A percentile compares a stretch with the other conserved stretches of the same genome.
Evolutionary conservation across 2,329 filamentous ascomycete species (phyloP).

Genomic region (Proliferodiscus dingleyae): DNA sequence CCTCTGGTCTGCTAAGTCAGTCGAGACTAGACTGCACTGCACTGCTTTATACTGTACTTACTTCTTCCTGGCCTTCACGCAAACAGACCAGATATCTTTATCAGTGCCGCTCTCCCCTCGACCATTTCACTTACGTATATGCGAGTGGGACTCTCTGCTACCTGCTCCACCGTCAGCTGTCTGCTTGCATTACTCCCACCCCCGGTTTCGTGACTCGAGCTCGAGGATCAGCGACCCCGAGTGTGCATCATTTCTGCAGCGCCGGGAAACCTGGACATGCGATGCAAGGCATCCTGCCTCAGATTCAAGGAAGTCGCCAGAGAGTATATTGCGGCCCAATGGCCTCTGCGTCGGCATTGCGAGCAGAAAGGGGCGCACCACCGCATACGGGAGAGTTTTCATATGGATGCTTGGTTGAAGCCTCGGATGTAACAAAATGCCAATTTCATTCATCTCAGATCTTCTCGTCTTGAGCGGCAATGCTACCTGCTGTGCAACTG

Average conservation of each 20-base stretch:
- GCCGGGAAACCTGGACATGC: background rate
- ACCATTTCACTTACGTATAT: background rate
- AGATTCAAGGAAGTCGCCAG: background rate
- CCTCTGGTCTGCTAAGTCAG: background rate
- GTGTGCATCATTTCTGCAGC: background rate
- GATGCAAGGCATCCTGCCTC: background rate
- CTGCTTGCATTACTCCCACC: background rate
- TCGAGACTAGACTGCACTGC: background rate
- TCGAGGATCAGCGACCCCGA: background rate
- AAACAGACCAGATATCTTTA: too few species aligned
- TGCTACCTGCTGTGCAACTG: conserved; percentile 1
- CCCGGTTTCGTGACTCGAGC: background rate
- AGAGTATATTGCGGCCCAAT: conserved; percentile 7
- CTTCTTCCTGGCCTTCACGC: too few species aligned
- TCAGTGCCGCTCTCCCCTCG: background rate
- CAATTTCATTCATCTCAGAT: background rate
- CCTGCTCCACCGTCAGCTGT: background rate
- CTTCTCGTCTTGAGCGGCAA: background rate
- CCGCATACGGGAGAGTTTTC: conserved; percentile 2
- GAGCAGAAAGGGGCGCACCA: too few species aligned
- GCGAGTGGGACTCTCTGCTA: background rate
- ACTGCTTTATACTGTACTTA: too few species aligned
- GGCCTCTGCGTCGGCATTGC: background rate
- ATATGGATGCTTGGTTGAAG: conserved; percentile 1
- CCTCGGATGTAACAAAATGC: conserved; percentile 3